Conservation (phyloP, 495 filamentous ascomycete genomes). For the Arthonia radiata region DNA sequence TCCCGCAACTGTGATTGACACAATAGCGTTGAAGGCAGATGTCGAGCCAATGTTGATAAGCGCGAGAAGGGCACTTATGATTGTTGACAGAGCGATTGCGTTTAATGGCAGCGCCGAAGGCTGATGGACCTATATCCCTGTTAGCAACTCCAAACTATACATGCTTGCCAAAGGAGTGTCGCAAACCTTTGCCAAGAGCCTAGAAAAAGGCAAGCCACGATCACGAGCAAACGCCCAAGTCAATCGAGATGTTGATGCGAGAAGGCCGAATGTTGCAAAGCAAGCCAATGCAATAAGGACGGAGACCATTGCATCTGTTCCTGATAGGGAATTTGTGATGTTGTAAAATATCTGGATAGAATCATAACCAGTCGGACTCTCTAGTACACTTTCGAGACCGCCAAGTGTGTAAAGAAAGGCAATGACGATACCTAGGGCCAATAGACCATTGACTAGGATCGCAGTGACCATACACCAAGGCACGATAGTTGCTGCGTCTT, state of each 20-base stretch:
- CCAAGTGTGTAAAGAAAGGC: conserved; percentile 3
- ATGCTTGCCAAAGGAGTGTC: neutral
- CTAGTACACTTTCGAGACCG: conserved; percentile 1
- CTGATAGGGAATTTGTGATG: conserved; percentile 13
- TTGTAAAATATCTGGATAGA: conserved; percentile 22
- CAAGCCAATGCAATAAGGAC: no score
- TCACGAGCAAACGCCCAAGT: conserved; percentile 32
- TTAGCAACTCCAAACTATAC: neutral
- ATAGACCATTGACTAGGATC: conserved; percentile 14
- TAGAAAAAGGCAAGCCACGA: conserved; percentile 23
- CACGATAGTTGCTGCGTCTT: conserved; percentile 17
- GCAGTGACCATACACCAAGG: conserved; percentile 18
- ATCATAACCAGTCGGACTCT: conserved; percentile 9
- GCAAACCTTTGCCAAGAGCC: conserved; percentile 19
- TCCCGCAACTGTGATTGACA: conserved; percentile 8
- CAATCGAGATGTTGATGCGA: conserved; percentile 25
- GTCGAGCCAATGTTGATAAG: conserved; percentile 12
- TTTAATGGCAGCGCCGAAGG: conserved; percentile 15
- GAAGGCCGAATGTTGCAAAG: no score
- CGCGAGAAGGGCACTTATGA: conserved; percentile 15
- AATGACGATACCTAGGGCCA: conserved; percentile 3
- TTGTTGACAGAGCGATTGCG: conserved; percentile 16
- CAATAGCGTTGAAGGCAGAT: conserved; percentile 11
- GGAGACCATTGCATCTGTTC: no score
- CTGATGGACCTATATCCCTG: conserved; percentile 10